phyloP scores from a whole-genome alignment of 2,329 filamentous ascomycete species.

The Aspergillus pseudonomiae region DNA sequence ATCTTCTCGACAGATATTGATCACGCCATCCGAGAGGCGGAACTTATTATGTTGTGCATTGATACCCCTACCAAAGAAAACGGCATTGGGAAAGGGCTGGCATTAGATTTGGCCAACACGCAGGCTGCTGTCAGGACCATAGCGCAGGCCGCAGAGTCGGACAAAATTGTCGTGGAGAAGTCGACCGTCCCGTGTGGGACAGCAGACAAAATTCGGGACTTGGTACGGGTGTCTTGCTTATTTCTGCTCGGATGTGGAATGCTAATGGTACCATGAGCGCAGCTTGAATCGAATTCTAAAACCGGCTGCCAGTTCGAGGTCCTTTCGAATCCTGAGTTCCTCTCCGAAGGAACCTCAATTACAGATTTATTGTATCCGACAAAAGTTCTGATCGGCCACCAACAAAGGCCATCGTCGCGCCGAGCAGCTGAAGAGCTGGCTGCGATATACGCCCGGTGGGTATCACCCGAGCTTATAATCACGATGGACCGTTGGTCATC shows the following conservation, averaged over 20 bases:
- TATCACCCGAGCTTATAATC: conserved; percentile 67
- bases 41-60: conserved; percentile 74
- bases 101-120: conserved; percentile 72
- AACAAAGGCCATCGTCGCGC: conserved; percentile 60
- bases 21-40: conserved; percentile 65
- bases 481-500: conserved; percentile 76
- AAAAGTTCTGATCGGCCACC: conserved; percentile 73
- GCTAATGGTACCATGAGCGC: background rate
- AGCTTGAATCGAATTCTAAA: background rate
- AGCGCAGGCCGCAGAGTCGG: conserved; percentile 65
- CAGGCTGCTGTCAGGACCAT: conserved; percentile 70
- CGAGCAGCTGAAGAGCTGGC: conserved; percentile 66
- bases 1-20: conserved; percentile 72
- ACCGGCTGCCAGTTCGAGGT: conserved; percentile 61
- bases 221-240: conserved; percentile 48
- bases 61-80: conserved; percentile 77
- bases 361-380: conserved; percentile 70
- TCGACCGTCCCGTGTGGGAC: conserved; percentile 77
- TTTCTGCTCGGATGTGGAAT: background rate
- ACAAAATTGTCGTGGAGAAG: conserved; percentile 79
- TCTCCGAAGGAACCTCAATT: conserved; percentile 76
- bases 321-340: conserved; percentile 79
- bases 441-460: conserved; percentile 70
- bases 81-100: conserved; percentile 69
- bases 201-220: conserved; percentile 69